These are phyloP conservation scores for Aspergillus baeticus DNA, from an alignment of 495 filamentous ascomycete genomes.

Conservation along the genomic window DNA sequence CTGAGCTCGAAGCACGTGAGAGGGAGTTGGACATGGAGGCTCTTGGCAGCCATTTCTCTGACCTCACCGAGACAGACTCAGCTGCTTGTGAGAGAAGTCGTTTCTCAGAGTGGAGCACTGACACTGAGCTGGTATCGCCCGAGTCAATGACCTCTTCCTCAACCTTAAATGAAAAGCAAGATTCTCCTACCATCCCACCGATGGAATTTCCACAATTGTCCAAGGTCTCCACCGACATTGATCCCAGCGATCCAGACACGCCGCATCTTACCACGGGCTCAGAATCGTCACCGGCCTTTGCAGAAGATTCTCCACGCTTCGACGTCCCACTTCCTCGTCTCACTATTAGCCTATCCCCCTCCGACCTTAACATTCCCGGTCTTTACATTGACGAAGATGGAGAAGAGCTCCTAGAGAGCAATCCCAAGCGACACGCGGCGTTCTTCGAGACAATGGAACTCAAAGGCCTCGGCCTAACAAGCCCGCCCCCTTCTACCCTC, in stretches of 20 bases:
- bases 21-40: conserved; percentile 33
- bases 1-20: conserved; percentile 39
- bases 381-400: conserved; percentile 38
- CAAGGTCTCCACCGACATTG: conserved; percentile 22
- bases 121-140: conserved; percentile 37
- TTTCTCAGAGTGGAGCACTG: conserved; percentile 50
- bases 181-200: conserved; percentile 20
- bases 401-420: conserved; percentile 35
- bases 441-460: conserved; percentile 39
- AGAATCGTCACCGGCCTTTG: conserved; percentile 34
- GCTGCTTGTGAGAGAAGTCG: conserved; percentile 34
- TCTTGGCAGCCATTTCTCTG: conserved; percentile 43
- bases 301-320: conserved; percentile 30
- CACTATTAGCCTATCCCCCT: conserved; percentile 31
- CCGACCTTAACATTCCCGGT: conserved; percentile 32
- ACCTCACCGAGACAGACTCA: conserved; percentile 40
- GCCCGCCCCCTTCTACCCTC: conserved; percentile 25
- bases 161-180: conserved; percentile 27
- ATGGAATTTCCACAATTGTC: conserved; percentile 28
- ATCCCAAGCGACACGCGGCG: conserved; percentile 47
- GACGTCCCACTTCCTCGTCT: conserved; percentile 31
- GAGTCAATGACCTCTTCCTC: conserved; percentile 40
- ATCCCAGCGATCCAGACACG: conserved; percentile 38
- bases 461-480: conserved; percentile 30
- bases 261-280: conserved; percentile 39